Evolutionary conservation across 192 early-diverging fungal species (phyloP), one percentile per base, ranked within the genome.

Genomic region (Backusella liffmaniae): DNA sequence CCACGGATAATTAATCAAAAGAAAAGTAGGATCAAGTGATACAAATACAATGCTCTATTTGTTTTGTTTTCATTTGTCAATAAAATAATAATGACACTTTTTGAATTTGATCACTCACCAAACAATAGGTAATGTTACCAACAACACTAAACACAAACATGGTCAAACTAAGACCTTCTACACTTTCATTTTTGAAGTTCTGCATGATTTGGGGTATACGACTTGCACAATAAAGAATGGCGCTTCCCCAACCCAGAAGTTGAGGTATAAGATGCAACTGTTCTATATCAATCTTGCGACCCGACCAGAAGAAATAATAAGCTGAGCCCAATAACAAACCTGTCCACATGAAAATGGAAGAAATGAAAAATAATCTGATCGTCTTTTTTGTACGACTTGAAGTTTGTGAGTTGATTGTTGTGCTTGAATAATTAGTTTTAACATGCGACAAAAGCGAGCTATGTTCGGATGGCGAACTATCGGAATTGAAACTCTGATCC

Each of bases 121-220:
- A 39, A 51, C 70, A 84, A 72, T 85, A 92, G 1, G 89, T 84
- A 35, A 90, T 74, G 80, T 96, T 96, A 30, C 95, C 95, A 51
- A 94, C 66, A 35, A 94, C 90, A 35, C 90, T 90, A 80, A 94
- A 94, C n/a, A 90, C 75, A 84, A 96, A 96, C 94, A 96, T 95
- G 56, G 84, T 84, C 9, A 93, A 72, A 12, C 90, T 90, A 67
- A 96, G 85, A 1, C 95, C 95, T 76, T 94, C 93, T 12, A 90
- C 90, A 18, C 88, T 89, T 79, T 91, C 87, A 59, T 86, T 87
- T 29, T 86, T 77, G 79, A 86, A 90, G 82, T 94, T 96, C 83
- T 92, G 89, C 73, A 92, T 86, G 66, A 96, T 94, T 76, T 96
- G 95, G 5, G 95, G 95, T 49, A 95, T 86, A 67, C 94, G 88